Percentiles rank a stretch among this genome's conserved stretches.
phyloP scores from a whole-genome alignment of 805 yeast genomes.

The Deakozyma indianensis region DNA sequence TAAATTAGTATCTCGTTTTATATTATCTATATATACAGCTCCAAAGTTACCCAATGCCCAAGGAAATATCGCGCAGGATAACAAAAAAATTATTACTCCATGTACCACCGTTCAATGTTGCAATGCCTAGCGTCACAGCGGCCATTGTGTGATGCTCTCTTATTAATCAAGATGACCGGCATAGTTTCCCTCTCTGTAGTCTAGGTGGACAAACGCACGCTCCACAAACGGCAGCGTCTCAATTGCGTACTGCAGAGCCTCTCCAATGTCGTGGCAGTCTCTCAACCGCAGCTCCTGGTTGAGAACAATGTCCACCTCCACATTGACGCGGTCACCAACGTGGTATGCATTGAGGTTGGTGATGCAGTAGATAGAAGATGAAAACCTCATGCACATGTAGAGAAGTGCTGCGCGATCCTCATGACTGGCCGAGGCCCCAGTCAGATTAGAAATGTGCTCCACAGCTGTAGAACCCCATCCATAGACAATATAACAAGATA shows the following conservation, averaged over 20 bases:
- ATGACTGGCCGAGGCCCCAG: conserved; percentile 56
- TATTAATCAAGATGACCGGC: conserved; percentile 20
- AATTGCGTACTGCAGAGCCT: conserved; percentile 64
- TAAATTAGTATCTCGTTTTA: too few relatives aligned
- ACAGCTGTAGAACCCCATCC: conserved; percentile 54
- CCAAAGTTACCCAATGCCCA: too few relatives aligned
- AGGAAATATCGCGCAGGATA: too few relatives aligned
- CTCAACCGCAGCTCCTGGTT: conserved; percentile 36
- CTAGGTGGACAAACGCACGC: conserved; percentile 71
- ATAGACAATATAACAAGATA: conserved; percentile 45
- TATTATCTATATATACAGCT: too few relatives aligned
- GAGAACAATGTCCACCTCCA: conserved; percentile 60
- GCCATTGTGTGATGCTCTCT: too few relatives aligned
- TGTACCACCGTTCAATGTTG: too few relatives aligned
- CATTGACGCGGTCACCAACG: conserved; percentile 62
- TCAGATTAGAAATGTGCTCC: conserved; percentile 60
- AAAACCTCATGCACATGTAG: conserved; percentile 54
- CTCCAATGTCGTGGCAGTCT: conserved; percentile 71
- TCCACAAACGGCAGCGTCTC: conserved; percentile 68
- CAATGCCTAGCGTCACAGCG: too few relatives aligned
- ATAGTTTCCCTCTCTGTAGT: conserved; percentile 27
- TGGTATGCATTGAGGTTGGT: conserved; percentile 61
- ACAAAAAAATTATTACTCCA: too few relatives aligned
- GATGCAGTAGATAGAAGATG: conserved; percentile 48
- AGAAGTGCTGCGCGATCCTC: conserved; percentile 52